These are phyloP conservation scores for Hibiscus mutabilis DNA, from an alignment of 345 rosid species.

Conservation along the genomic window DNA sequence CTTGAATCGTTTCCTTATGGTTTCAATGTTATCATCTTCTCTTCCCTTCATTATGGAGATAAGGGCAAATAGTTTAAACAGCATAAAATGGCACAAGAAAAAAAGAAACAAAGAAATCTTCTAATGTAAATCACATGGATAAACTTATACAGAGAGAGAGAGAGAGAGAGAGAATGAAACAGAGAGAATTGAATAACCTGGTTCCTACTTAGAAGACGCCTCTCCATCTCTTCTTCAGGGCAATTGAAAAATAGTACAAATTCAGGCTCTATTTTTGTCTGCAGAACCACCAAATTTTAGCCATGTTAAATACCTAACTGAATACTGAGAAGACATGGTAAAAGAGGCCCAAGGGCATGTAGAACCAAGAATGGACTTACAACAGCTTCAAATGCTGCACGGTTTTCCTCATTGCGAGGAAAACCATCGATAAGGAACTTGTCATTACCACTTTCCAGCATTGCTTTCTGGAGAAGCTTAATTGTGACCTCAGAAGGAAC, in stretches of 20 bases:
- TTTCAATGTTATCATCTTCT: constrained; percentile 67
- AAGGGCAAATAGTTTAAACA: constrained; percentile 4
- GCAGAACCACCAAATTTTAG: constrained; percentile 16
- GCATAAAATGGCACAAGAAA: neutral
- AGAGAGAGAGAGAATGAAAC: too few species aligned
- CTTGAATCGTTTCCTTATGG: constrained; percentile 53
- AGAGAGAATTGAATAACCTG: constrained; percentile 54
- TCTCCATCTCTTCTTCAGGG: constrained; percentile 62
- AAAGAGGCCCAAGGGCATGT: neutral
- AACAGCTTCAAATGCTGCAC: constrained; percentile 56
- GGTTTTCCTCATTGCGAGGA: constrained; percentile 82
- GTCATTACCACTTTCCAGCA: constrained; percentile 48
- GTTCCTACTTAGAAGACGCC: constrained; percentile 53
- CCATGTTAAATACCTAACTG: neutral
- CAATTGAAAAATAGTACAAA: constrained; percentile 58
- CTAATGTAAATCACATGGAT: neutral
- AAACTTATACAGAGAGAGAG: neutral
- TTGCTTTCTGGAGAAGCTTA: constrained; percentile 67
- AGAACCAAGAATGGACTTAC: constrained; percentile 32
- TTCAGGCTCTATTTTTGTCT: constrained; percentile 57
- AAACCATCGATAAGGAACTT: constrained; percentile 85
- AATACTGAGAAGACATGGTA: neutral
- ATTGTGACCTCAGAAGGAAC: constrained; percentile 86
- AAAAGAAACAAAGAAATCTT: neutral
- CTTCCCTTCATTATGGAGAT: constrained; percentile 41